Evolutionary conservation across 1,284 basidiomycete species (phyloP).

Genomic region (Schizophyllum commune): DNA sequence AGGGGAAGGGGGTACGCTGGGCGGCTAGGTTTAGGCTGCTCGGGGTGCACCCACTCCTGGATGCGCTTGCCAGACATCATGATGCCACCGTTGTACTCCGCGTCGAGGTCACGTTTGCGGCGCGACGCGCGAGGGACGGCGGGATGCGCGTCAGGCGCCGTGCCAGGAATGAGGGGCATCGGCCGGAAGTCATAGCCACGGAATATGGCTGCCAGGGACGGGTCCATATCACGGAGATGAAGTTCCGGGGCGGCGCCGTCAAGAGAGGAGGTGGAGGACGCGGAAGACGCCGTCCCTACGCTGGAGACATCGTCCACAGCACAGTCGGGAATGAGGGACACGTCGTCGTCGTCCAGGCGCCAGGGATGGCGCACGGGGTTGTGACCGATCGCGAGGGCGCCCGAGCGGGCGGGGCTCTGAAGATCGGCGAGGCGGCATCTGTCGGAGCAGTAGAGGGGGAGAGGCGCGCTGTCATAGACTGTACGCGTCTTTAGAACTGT

Average conservation of each 20-base stretch:
- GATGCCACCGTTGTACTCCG: conserved; percentile 44
- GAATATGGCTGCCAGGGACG: conserved; percentile 44
- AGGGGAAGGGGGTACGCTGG: conserved; percentile 3
- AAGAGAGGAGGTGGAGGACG: conserved; percentile 15
- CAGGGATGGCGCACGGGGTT: conserved; percentile 31
- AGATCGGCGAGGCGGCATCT: conserved; percentile 58
- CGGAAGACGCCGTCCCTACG: conserved; percentile 25
- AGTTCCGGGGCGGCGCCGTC: conserved; percentile 14
- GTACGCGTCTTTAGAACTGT: conserved; percentile 37
- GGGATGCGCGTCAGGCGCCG: conserved; percentile 14
- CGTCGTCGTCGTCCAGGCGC: conserved; percentile 26
- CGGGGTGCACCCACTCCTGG: conserved; percentile 37
- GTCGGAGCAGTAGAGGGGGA: conserved; percentile 74
- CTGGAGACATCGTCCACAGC: conserved; percentile 34
- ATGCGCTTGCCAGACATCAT: conserved; percentile 62
- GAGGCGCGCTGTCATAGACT: conserved; percentile 67
- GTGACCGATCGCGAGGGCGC: conserved; percentile 36
- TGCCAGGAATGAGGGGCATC: conserved; percentile 33
- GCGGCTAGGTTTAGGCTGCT: conserved; percentile 26
- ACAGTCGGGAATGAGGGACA: conserved; percentile 24
- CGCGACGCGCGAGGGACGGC: conserved; percentile 17
- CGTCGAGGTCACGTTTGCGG: neutral
- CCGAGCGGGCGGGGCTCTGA: conserved; percentile 24
- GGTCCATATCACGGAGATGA: conserved; percentile 19
- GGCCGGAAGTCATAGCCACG: conserved; percentile 48